A percentile compares a stretch with the other conserved stretches of the same genome.
Evolutionary conservation across 495 filamentous ascomycete species (phyloP).

Genomic region (Lasiosphaeria ovina): DNA sequence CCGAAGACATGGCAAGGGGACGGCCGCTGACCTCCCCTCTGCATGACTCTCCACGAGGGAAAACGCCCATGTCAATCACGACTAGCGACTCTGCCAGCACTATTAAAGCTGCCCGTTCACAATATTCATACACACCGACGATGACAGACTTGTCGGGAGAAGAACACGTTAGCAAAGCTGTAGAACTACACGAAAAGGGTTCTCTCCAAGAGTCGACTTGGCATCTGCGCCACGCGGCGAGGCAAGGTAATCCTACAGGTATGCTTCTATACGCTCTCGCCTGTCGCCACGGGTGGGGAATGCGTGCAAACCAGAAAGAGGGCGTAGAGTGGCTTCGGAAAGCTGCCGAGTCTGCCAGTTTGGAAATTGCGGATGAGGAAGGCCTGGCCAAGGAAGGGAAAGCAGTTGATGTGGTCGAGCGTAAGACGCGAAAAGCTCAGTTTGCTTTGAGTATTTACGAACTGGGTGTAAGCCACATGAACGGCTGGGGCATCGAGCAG

Average conservation of each 20-base stretch:
- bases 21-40: conserved; percentile 36
- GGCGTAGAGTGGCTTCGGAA: conserved; percentile 86
- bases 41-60: conserved; percentile 35
- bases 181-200: conserved; percentile 83
- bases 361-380: conserved; percentile 81
- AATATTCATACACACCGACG: conserved; percentile 44
- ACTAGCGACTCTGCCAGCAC: conserved; percentile 68
- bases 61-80: conserved; percentile 49
- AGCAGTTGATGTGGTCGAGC: conserved; percentile 60
- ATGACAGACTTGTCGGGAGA: conserved; percentile 67
- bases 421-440: conserved; percentile 79
- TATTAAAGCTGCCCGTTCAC: conserved; percentile 56
- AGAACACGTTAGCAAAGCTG: conserved; percentile 83
- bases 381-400: conserved; percentile 61
- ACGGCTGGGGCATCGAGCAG: conserved; percentile 94
- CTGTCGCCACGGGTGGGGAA: conserved; percentile 97
- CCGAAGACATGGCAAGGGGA: conserved; percentile 41
- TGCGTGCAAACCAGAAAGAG: conserved; percentile 85
- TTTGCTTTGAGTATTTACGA: conserved; percentile 96
- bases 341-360: conserved; percentile 78
- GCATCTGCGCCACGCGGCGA: conserved; percentile 87
- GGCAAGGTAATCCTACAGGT: conserved; percentile 78
- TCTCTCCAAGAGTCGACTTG: conserved; percentile 89
- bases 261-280: conserved; percentile 96
- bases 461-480: conserved; percentile 93